Evolutionary conservation across 768 basidiomycete genomes (phyloP), one percentile per base, ranked within the genome.

Genomic region (Omphalotus guepiniiformis): DNA sequence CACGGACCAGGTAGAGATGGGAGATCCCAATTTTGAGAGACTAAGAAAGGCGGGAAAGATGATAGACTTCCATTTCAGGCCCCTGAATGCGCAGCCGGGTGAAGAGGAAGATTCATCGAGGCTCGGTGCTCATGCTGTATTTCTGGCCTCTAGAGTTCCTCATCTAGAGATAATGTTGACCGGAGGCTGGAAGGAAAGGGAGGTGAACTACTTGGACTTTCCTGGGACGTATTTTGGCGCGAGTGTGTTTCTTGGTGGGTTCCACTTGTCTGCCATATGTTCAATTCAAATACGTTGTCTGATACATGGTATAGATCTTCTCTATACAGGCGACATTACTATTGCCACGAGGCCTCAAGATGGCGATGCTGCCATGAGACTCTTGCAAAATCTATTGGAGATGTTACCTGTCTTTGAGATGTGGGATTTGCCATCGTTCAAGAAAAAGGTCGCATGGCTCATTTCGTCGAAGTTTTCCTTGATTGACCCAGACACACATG

Each of bases 11-110:
- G 25, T 32, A 7, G 11, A 16, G 26, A 19, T 42, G 11, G 43
- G 42, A 18, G 42, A 67, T 22, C 49, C 47, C 0, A 50, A 49
- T 3, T 74, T 74, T 53, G 52, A 67, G 15, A 51, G 55, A 19
- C 64, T 74, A 53, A 61, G 76, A 8, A 44, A 47, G 26, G 49
- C 57, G 9, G 53, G 60, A 4, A 41, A 50, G 15, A 58, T 74
- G 13, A 68, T 64, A 0, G 74, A 76, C 52, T 64, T 73, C 19
- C 41, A 54, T 3, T 70, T 78, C 12, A n/a, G 35, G 6, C 44
- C 35, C 5, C n/a, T 16, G 5, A 15, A 21, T 18, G 25, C 26
- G 15, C 22, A 25, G 35, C 13, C 13, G 6, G 2, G 21, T 16
- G 44, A 37, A 7, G 22, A 46, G 12, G 35, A 37, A 18, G 21